These are phyloP conservation scores for Closterium sp. DNA, from an alignment of 139 green algal species.

Conservation along the genomic window DNA sequence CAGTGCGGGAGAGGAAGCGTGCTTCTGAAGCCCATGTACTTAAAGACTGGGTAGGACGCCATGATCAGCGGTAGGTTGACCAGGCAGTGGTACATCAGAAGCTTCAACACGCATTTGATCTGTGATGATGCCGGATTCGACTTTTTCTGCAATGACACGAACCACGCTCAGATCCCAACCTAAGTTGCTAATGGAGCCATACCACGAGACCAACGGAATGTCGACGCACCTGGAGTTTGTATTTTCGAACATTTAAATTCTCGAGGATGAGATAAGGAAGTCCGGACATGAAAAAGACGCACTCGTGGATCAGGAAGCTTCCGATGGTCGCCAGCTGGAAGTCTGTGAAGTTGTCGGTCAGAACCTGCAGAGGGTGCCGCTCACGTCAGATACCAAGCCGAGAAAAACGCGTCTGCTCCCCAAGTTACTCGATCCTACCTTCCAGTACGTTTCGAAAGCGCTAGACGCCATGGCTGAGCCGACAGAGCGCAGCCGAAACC, in stretches of 20 bases:
- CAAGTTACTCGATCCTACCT: background rate
- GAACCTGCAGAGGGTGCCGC: background rate
- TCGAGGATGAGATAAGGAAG: slow-evolving; percentile 38
- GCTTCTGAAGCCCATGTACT: slow-evolving; percentile 48
- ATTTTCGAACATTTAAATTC: slow-evolving; percentile 29
- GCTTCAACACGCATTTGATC: slow-evolving; percentile 44
- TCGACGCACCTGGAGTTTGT: slow-evolving; percentile 43
- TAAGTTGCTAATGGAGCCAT: background rate
- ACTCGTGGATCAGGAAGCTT: slow-evolving; percentile 50
- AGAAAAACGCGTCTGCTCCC: background rate
- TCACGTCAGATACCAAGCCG: background rate
- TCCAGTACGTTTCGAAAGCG: background rate
- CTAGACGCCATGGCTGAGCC: background rate
- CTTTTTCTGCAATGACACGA: background rate
- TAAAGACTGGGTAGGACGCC: slow-evolving; percentile 50
- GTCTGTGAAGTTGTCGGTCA: slow-evolving; percentile 44
- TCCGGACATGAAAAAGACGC: slow-evolving; percentile 44
- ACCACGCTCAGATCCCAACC: background rate
- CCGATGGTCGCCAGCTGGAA: slow-evolving; percentile 43
- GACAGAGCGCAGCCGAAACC: too few species aligned
- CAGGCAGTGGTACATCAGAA: slow-evolving; percentile 49
- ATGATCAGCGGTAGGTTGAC: slow-evolving; percentile 56
- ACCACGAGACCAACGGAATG: background rate
- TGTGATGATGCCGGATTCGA: slow-evolving; percentile 1
- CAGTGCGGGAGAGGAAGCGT: slow-evolving; percentile 53